Base-by-base conservation (phyloP, 257 asterid genomes). In the Nicotiana noctiflora region DNA sequence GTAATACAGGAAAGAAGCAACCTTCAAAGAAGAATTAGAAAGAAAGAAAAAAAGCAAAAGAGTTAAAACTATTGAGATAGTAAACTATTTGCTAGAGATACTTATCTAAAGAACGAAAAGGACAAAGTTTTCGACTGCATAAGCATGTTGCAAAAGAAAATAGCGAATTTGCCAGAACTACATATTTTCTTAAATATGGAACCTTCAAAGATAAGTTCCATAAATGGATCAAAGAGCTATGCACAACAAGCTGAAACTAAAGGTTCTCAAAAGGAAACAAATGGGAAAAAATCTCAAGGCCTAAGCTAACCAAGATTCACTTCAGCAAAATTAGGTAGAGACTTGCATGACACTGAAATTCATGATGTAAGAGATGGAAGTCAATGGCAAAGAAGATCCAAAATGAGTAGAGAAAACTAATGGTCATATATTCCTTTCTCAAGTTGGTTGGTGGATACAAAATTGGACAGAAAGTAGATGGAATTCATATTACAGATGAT, bases 1-100 rank as follows among this genome's bases (percentile, higher is more conserved):
- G 88, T 94, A 82, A 86, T 94, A 86, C 83, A 96, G 90, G 93
- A 92, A 96, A 85, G 94, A 84, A 77, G 98, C 98, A 84, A 89
- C 97, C 99, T 96, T 93, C 88, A 79, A 37, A 79, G 81, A 86
- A 75, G 82, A 77, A 75, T 23, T 80, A 51, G 86, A 81, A 75
- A 62, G 25, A 79, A 66, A 74, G 86, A 62, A 65, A n/a, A n/a
- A 70, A 70, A 44, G 19, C 57, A 46, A 72, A 21, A 13, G 78
- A 72, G 61, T 72, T 23, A 72, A 13, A 72, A 72, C 37, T 46
- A 46, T n/a, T 72, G 78, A 72, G 40, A 72, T 46, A 72, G 78
- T 23, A 44, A 72, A 49, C 59, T 49, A 72, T 4, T 72, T 46
- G 78, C 40, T 13, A 46, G 60, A 72, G 60, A 46, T 72, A 18